Conservation (phyloP, 169 alveolate genomes). For the Plasmodium ovale region DNA sequence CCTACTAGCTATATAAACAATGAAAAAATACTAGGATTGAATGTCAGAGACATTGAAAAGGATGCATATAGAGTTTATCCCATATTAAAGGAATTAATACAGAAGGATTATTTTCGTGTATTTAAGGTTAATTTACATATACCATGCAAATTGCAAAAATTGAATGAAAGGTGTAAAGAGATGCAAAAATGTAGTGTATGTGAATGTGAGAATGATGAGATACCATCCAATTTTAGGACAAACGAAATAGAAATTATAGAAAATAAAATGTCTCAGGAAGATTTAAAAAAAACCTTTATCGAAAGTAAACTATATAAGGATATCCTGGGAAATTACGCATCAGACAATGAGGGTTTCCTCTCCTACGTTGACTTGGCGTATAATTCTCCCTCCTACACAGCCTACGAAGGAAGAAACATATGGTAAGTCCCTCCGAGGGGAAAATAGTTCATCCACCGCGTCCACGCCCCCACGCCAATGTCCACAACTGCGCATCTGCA, state of each 20-base stretch:
- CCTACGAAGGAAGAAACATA: conserved; percentile 42
- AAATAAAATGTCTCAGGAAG: conserved; percentile 30
- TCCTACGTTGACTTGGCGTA: conserved; percentile 54
- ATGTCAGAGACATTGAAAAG: conserved; percentile 43
- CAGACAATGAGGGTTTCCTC: conserved; percentile 44
- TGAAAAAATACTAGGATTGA: conserved; percentile 25
- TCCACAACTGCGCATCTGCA: background rate
- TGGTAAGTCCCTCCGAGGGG: background rate
- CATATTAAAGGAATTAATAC: conserved; percentile 40
- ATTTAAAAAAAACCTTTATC: conserved; percentile 58
- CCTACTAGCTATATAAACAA: conserved; percentile 21
- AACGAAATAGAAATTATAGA: conserved; percentile 60
- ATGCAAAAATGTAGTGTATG: conserved; percentile 60
- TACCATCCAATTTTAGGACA: conserved; percentile 45
- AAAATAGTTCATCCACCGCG: background rate
- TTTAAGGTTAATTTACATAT: conserved; percentile 50
- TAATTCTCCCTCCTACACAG: conserved; percentile 56
- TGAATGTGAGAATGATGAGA: conserved; percentile 57
- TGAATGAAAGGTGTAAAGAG: conserved; percentile 53
- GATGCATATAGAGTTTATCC: conserved; percentile 28
- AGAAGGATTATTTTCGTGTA: conserved; percentile 58
- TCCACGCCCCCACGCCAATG: background rate
- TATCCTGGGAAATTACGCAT: conserved; percentile 40
- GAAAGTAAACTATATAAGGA: conserved; percentile 58
- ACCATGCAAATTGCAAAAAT: conserved; percentile 21